Evolutionary conservation across 2,329 filamentous ascomycete genomes (phyloP), one percentile per base, ranked within the genome.

Genomic region (Teratosphaeria nubilosa): DNA sequence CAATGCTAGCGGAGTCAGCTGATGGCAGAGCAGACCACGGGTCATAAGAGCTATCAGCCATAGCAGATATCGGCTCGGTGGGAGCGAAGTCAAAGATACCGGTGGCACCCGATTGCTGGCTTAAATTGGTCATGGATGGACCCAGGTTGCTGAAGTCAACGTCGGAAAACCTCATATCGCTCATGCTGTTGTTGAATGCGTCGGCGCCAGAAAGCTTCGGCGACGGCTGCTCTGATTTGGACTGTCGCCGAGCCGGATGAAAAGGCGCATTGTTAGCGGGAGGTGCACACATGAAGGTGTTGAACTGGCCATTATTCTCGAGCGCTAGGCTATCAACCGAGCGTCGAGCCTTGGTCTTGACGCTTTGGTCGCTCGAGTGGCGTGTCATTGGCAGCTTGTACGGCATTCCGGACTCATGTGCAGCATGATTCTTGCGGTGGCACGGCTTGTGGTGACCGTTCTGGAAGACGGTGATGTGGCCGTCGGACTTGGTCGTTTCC

Each of bases 371-470:
- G 54, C 77, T 79, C 65, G 81, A 75, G 51, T 78, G 75, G 59
- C 79, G 68, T 53, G 82, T 81, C 64, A 85, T 81, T 31, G 82
- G 82, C 63, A 86, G 80, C 66, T 82, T 82, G 72, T 86, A 86
- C 1, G 84, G 84, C 63, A 80, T 73, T 59, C 82, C 82, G 58
- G 79, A 82, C 60, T 84, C 81, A 66, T 85, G 83, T 59, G 82
- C 82, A 62, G 81, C 78, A 69, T 84, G 81, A 71, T 86, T 85
- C 72, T 83, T 82, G 64, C 83, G 82, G 67, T 86, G 83, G 55
- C 79, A 80, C 11, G 83, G 83, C 73, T 84, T 84, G 73, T 85
- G 82, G 64, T 85, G 82, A 59, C 83, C 83, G 66, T 85, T 84
- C 24, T 81, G 76, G 68, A 85, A 85, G 59, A 84, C 76, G 20